Evolutionary conservation across 2,329 filamentous ascomycete genomes (phyloP).

Genomic region (Elsinoe ampelina): DNA sequence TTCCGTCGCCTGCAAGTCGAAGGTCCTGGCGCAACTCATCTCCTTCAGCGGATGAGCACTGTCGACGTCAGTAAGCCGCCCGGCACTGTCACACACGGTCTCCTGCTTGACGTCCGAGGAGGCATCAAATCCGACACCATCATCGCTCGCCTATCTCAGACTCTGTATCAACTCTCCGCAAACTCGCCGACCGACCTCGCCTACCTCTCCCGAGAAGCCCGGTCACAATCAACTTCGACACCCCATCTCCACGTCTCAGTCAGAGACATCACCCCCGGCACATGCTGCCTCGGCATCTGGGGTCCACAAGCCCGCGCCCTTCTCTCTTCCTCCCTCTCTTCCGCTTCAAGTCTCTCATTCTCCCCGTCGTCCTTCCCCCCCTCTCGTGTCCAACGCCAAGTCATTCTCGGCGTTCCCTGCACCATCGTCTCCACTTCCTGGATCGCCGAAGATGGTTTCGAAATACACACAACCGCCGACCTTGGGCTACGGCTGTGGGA

Average conservation of each 20-base stretch:
- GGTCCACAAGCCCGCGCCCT: conserved; percentile 48
- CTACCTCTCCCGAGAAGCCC: conserved; percentile 47
- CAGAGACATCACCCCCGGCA: conserved; percentile 50
- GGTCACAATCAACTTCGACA: conserved; percentile 34
- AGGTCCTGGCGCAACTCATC: conserved; percentile 47
- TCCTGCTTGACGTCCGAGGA: conserved; percentile 46
- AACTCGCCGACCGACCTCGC: conserved; percentile 47
- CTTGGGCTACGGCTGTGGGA: conserved; percentile 52
- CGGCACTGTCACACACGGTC: conserved; percentile 47
- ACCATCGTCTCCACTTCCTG: conserved; percentile 48
- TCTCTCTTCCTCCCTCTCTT: conserved; percentile 34
- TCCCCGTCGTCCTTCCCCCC: conserved; percentile 40
- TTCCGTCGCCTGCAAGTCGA: conserved; percentile 49
- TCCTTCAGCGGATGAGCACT: conserved; percentile 47
- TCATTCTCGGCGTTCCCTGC: conserved; percentile 48
- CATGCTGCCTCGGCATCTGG: conserved; percentile 55
- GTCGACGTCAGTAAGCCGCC: conserved; percentile 39
- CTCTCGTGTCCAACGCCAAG: conserved; percentile 41
- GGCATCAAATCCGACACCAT: conserved; percentile 50
- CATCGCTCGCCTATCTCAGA: conserved; percentile 42
- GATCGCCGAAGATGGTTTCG: conserved; percentile 55
- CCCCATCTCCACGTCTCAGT: conserved; percentile 42
- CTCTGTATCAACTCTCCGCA: conserved; percentile 47
- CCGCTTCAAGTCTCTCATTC: conserved; percentile 33
- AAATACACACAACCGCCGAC: conserved; percentile 52